Conservation (phyloP, 768 basidiomycete genomes). For the Boletus eberwhitei region DNA sequence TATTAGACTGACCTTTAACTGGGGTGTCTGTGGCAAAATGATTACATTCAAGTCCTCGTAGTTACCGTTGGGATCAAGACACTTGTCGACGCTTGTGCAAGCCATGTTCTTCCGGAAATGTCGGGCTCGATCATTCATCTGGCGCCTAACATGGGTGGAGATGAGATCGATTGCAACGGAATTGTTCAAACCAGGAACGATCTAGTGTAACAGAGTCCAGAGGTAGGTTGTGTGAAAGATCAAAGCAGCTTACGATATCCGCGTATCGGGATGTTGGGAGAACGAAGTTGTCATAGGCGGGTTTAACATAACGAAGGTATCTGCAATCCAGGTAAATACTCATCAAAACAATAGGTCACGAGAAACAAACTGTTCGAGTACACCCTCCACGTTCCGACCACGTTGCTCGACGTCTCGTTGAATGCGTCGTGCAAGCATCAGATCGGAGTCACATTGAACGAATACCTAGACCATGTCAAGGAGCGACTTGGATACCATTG, state of each 20-base stretch:
- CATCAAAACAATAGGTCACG: neutral
- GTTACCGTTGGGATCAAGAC: constrained; percentile 34
- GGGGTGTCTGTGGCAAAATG: constrained; percentile 74
- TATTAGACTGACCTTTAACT: constrained; percentile 58
- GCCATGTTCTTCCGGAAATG: constrained; percentile 75
- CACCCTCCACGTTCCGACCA: constrained; percentile 78
- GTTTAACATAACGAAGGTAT: constrained; percentile 94
- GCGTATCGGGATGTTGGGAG: constrained; percentile 82
- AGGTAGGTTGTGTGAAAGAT: neutral
- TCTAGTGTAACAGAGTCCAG: constrained; percentile 44
- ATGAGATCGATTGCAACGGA: constrained; percentile 90
- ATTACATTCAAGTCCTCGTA: constrained; percentile 53
- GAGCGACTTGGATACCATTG: neutral
- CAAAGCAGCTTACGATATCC: constrained; percentile 62
- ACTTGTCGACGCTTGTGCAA: constrained; percentile 38
- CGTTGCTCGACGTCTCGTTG: constrained; percentile 85
- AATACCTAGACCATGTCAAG: constrained; percentile 52
- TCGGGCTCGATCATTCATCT: constrained; percentile 75
- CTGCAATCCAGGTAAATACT: constrained; percentile 35
- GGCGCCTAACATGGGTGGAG: constrained; percentile 81
- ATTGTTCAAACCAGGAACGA: constrained; percentile 93
- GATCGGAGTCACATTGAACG: constrained; percentile 91
- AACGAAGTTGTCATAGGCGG: constrained; percentile 91
- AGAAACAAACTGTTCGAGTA: constrained; percentile 75
- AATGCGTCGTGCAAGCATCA: constrained; percentile 95